Conservation (phyloP, 1,284 basidiomycete genomes). For the Rhodotorula sp. region DNA sequence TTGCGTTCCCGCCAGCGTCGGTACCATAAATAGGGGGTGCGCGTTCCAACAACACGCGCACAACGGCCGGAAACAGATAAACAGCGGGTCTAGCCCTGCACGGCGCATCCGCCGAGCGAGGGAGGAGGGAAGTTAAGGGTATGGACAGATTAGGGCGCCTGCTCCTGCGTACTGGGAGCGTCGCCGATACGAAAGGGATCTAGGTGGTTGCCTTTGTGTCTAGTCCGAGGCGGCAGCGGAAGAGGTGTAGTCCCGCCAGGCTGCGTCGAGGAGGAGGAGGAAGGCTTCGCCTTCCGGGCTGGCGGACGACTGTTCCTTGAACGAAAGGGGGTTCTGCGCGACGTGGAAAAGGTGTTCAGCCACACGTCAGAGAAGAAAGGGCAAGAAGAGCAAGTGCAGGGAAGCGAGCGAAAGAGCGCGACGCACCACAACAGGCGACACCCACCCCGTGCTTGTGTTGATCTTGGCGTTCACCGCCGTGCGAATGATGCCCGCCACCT, state of each 20-base stretch:
- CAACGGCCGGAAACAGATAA: too few species aligned
- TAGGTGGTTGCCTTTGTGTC: not conserved
- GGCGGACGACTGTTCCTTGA: conserved; percentile 56
- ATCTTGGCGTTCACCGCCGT: conserved; percentile 56
- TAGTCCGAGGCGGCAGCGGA: not conserved
- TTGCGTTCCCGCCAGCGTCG: too few species aligned
- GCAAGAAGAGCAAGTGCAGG: too few species aligned
- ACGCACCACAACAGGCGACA: conserved; percentile 26
- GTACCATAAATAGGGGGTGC: too few species aligned
- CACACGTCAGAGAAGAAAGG: conserved; percentile 6
- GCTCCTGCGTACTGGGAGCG: too few species aligned
- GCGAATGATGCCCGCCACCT: conserved; percentile 61
- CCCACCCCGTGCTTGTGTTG: conserved; percentile 46
- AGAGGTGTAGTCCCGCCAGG: conserved; percentile 62
- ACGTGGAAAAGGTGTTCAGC: conserved; percentile 6
- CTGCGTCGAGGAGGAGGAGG: conserved; percentile 67
- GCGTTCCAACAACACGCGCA: too few species aligned
- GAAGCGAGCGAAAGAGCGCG: too few species aligned
- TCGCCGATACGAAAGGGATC: not conserved
- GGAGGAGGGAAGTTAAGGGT: too few species aligned
- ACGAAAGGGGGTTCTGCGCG: conserved; percentile 64
- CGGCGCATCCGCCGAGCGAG: too few species aligned
- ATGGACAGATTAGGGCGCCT: not conserved
- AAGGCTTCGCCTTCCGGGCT: conserved; percentile 72
- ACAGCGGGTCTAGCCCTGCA: too few species aligned